A percentile compares a stretch with the other conserved stretches of the same genome.
phyloP scores from a whole-genome alignment of 306 rosid species.

The Vachellia pachyceras region DNA sequence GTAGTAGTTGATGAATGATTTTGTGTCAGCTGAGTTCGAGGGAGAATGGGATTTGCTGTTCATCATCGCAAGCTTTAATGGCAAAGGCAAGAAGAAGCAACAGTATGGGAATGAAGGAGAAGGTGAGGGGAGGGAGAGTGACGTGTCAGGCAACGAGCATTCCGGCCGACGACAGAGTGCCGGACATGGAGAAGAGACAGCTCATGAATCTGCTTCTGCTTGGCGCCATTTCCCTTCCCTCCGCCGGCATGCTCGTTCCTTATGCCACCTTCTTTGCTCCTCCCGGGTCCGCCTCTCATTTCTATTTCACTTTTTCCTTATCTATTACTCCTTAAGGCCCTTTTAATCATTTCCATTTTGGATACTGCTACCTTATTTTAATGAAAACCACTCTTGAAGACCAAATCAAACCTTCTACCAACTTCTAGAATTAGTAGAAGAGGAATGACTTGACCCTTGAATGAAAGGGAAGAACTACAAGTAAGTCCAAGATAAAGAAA shows the following conservation, averaged over 20 bases:
- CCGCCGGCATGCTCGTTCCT: constrained; percentile 57
- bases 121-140: constrained; percentile 31
- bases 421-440: no score
- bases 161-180: constrained; percentile 57
- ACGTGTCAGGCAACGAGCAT: constrained; percentile 61
- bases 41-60: constrained; percentile 50
- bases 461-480: no score
- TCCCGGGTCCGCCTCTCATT: constrained; percentile 49
- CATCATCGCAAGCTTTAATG: constrained; percentile 51
- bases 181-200: constrained; percentile 66
- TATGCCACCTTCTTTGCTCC: constrained; percentile 60
- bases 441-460: no score
- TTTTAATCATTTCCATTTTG: no score
- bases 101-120: constrained; percentile 44
- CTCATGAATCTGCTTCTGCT: constrained; percentile 61
- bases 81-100: constrained; percentile 40
- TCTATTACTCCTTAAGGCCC: no score
- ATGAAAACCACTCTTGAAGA: no score
- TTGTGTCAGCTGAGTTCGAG: constrained; percentile 46
- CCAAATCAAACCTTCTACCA: no score
- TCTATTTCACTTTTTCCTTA: not conserved
- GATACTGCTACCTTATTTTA: no score
- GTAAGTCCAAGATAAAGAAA: no score
- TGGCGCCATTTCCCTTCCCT: constrained; percentile 57
- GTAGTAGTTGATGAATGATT: not conserved